phyloP scores from a whole-genome alignment of 305 asterid genomes.

The Fraxinus ornus region DNA sequence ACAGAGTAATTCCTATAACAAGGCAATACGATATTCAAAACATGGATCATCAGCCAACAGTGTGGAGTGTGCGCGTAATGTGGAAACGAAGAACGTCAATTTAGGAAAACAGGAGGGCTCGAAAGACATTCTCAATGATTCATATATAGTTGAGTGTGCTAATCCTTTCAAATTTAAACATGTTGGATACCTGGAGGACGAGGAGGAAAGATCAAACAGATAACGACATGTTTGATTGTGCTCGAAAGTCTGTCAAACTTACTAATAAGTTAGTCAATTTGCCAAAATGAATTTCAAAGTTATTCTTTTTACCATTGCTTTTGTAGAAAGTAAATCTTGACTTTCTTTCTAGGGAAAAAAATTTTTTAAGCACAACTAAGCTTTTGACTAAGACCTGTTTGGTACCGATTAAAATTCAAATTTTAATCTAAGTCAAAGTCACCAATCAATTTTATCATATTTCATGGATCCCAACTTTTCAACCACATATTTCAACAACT shows the following conservation, averaged over 20 bases:
- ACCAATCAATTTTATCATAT: too few relatives aligned
- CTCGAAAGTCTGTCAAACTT: neutral
- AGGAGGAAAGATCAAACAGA: neutral
- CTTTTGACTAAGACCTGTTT: neutral
- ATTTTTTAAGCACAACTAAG: neutral
- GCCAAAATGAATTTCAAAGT: neutral
- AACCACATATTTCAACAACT: too few relatives aligned
- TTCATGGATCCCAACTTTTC: too few relatives aligned
- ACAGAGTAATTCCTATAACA: constrained; percentile 61
- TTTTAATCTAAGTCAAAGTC: too few relatives aligned
- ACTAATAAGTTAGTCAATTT: neutral
- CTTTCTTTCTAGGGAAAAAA: neutral
- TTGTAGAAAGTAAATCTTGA: neutral
- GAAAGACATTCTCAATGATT: neutral
- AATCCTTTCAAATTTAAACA: neutral
- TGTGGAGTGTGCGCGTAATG: neutral
- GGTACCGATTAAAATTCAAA: too few relatives aligned
- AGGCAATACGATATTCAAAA: constrained; percentile 1
- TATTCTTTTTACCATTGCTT: neutral
- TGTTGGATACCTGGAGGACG: neutral
- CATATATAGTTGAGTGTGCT: neutral
- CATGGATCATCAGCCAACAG: neutral
- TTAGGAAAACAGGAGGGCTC: neutral
- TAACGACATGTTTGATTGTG: neutral
- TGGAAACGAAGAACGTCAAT: neutral